Conservation (phyloP, 495 filamentous ascomycete genomes). For the Hyphodiscus hymeniophilus region DNA sequence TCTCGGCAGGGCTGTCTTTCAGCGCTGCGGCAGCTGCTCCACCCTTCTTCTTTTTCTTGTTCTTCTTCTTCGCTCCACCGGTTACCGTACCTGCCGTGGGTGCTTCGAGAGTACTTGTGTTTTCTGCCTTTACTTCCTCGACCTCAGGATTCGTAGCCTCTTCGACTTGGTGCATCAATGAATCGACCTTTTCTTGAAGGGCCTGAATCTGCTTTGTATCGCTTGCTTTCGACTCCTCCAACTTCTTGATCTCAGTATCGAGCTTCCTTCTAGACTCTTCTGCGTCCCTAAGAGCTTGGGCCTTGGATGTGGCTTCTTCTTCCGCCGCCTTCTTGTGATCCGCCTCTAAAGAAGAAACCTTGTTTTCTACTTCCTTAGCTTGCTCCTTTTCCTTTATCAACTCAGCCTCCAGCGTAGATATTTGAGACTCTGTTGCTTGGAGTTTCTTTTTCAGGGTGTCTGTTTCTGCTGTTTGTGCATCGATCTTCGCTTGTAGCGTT, state of each 20-base stretch:
- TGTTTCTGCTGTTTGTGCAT: conserved; percentile 18
- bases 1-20: conserved; percentile 6
- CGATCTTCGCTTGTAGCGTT: conserved; percentile 10
- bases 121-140: conserved; percentile 1
- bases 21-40: conserved; percentile 27
- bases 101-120: conserved; percentile 4
- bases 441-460: conserved; percentile 33
- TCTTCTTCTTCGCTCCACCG: conserved; percentile 63
- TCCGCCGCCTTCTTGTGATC: conserved; percentile 14
- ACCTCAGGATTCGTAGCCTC: conserved; percentile 16
- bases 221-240: conserved; percentile 8
- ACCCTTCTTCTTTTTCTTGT: conserved; percentile 86
- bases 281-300: conserved; percentile 9
- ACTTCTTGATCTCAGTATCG: conserved; percentile 14
- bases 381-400: conserved; percentile 15
- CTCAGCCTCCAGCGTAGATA: conserved; percentile 22
- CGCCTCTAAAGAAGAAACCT: conserved; percentile 8
- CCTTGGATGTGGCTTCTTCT: conserved; percentile 20
- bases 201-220: conserved; percentile 28
- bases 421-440: conserved; percentile 32
- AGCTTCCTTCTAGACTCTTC: conserved; percentile 10
- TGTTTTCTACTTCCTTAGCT: conserved; percentile 7
- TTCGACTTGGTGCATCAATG: conserved; percentile 13
- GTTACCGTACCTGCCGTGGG: conserved; percentile 17
- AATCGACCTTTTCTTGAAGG: conserved; percentile 16